Base-by-base conservation (phyloP, 2,329 filamentous ascomycete genomes). In the Hirsutella thompsonii region DNA sequence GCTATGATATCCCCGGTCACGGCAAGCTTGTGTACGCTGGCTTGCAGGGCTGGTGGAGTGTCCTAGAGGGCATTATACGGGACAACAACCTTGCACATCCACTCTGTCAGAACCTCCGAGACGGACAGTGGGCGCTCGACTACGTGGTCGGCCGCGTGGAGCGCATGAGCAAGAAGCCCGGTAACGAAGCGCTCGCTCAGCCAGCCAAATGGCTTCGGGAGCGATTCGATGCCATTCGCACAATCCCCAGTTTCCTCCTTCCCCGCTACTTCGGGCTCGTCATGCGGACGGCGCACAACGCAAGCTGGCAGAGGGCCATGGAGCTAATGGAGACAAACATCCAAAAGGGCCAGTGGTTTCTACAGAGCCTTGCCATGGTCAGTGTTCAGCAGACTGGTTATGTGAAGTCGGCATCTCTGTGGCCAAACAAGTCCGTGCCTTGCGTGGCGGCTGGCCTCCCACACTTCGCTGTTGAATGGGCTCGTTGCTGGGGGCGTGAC, bases 21-120 rank as follows among this genome's bases (percentile, higher is more conserved):
- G 90, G 89, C 2, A 79, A 83, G 44, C 72, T 95, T 34, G 85
- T 95, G 2, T 98, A 96, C 59, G 90, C 90, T 45, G 92, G 92
- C 45, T 71, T 98, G n/a, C 92, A 98, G 59, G 93, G 93, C 30
- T 98, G 92, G 90, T 94, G 90, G 88, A 95, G 88, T 57, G 69
- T 94, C 1, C 66, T 98, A 34, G 81, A 87, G 51, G 72, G 83
- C 43, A 82, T 98, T 46, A 84, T 96, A 51, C 75, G 72, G 39
- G 79, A 92, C 47, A 98, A 98, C 58, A 79, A 96, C 55, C 74
- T 98, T 8, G 92, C 85, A 1, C 92, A 98, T 56, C 85, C 92
- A 0, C 72, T 98, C 10, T 96, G 90, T 60, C 82, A 95, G 54
- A 90, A 98, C 55, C 74, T 98, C 5, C 81, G 92, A 39, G 76